Percentiles rank a stretch among this genome's conserved stretches.
These are phyloP conservation scores for Aspergillus bridgeri DNA, from an alignment of 495 filamentous ascomycete species.

Conservation along the genomic window DNA sequence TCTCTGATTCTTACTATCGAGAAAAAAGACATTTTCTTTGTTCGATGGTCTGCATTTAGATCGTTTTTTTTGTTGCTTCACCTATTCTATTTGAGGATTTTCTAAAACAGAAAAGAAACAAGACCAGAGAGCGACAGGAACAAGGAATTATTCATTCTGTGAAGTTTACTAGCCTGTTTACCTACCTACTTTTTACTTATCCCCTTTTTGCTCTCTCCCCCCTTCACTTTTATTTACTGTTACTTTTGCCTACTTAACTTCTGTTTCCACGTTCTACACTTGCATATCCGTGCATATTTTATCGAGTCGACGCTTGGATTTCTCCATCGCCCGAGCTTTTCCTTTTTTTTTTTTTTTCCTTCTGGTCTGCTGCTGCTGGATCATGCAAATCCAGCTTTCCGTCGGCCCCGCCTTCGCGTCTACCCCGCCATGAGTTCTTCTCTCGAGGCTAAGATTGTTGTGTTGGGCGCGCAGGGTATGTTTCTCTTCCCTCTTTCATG, in stretches of 20 bases:
- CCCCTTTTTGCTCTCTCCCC: too few relatives aligned
- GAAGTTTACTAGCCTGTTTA: too few relatives aligned
- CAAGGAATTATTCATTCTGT: too few relatives aligned
- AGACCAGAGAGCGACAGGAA: too few relatives aligned
- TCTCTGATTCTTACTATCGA: neutral
- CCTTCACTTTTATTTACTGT: too few relatives aligned
- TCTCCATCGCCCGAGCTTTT: neutral
- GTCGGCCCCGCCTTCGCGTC: slow-evolving; percentile 22
- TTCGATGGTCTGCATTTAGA: neutral
- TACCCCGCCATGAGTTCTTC: slow-evolving; percentile 60
- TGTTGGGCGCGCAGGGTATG: slow-evolving; percentile 75
- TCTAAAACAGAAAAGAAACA: neutral
- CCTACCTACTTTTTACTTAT: too few relatives aligned
- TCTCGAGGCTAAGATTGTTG: slow-evolving; percentile 90
- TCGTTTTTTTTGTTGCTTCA: neutral
- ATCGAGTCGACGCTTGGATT: too few relatives aligned
- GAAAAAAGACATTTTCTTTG: neutral
- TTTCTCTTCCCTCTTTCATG: neutral
- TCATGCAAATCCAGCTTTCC: slow-evolving; percentile 32
- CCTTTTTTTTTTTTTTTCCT: too few relatives aligned
- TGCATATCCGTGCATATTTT: too few relatives aligned
- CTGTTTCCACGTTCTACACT: too few relatives aligned
- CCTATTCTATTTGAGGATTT: neutral
- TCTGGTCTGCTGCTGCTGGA: slow-evolving; percentile 21
- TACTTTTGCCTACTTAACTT: too few relatives aligned